Evolutionary conservation across 2,329 filamentous ascomycete genomes (phyloP).

Genomic region (Alternaria novae-zelandiae): DNA sequence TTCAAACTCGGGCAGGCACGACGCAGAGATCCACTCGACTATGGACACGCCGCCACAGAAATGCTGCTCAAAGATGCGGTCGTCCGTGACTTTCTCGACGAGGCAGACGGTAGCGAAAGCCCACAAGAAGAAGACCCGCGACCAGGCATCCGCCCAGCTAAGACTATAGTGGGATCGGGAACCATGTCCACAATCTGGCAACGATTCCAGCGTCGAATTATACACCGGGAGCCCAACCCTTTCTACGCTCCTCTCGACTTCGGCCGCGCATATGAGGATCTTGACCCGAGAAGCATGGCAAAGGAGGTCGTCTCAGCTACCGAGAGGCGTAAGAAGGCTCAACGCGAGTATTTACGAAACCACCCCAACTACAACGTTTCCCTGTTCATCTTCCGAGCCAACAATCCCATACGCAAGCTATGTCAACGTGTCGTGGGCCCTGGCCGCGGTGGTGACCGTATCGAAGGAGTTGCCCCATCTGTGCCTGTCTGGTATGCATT

Average conservation of each 20-base stretch:
- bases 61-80: conserved; percentile 97
- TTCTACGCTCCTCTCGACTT: conserved; percentile 87
- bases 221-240: conserved; percentile 82
- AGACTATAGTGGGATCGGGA: conserved; percentile 61
- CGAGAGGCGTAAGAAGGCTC: conserved; percentile 81
- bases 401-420: conserved; percentile 77
- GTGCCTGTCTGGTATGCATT: conserved; percentile 91
- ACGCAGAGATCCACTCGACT: conserved; percentile 83
- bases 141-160: conserved; percentile 46
- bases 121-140: conserved; percentile 39
- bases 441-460: conserved; percentile 82
- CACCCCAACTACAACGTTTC: conserved; percentile 94
- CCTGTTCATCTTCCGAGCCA: conserved; percentile 82
- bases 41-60: conserved; percentile 88
- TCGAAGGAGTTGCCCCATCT: conserved; percentile 89
- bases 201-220: conserved; percentile 62
- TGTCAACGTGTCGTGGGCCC: conserved; percentile 93
- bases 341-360: conserved; percentile 85
- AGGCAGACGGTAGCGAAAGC: conserved; percentile 56
- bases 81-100: conserved; percentile 91
- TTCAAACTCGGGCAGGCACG: conserved; percentile 68
- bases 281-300: conserved; percentile 87
- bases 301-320: conserved; percentile 86
- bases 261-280: conserved; percentile 72
- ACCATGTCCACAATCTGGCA: conserved; percentile 67